These are phyloP conservation scores for Botrytis aclada DNA, from an alignment of 2,329 filamentous ascomycete genomes.

Conservation along the genomic window DNA sequence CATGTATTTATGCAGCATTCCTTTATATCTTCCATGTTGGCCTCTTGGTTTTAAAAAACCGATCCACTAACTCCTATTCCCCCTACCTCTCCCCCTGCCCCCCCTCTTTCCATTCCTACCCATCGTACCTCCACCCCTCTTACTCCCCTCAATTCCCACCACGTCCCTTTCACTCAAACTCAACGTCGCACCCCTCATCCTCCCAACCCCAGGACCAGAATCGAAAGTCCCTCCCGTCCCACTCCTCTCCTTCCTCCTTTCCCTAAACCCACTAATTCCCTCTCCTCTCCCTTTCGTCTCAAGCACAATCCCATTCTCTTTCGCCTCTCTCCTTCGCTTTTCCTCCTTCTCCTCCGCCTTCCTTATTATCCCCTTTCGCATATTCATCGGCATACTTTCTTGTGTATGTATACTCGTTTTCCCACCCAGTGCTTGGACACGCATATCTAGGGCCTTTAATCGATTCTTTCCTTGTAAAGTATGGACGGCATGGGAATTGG, in stretches of 20 bases:
- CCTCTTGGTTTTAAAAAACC: background rate
- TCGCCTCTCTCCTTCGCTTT: constrained; percentile 72
- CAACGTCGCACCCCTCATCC: constrained; percentile 70
- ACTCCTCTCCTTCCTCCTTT: constrained; percentile 42
- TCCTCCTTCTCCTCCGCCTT: constrained; percentile 65
- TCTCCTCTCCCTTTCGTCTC: constrained; percentile 55
- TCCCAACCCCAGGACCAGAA: constrained; percentile 76
- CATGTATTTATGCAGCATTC: background rate
- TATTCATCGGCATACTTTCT: constrained; percentile 83
- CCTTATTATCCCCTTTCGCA: constrained; percentile 77
- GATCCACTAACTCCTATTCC: background rate
- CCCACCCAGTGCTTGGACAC: constrained; percentile 77
- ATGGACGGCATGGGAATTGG: constrained; percentile 44
- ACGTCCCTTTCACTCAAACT: constrained; percentile 77
- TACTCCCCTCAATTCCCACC: constrained; percentile 59
- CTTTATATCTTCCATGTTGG: background rate
- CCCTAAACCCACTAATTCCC: constrained; percentile 49
- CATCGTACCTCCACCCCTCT: constrained; percentile 39
- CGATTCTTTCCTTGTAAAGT: constrained; percentile 61
- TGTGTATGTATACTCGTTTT: constrained; percentile 72
- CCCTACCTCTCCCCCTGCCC: constrained; percentile 7
- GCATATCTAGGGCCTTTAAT: constrained; percentile 78
- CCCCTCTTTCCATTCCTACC: constrained; percentile 33
- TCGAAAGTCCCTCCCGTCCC: constrained; percentile 57
- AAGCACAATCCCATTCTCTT: constrained; percentile 85